A percentile compares a stretch with the other conserved stretches of the same genome.
phyloP scores from a whole-genome alignment of 345 rosid species.

The Eutrema japonicum region DNA sequence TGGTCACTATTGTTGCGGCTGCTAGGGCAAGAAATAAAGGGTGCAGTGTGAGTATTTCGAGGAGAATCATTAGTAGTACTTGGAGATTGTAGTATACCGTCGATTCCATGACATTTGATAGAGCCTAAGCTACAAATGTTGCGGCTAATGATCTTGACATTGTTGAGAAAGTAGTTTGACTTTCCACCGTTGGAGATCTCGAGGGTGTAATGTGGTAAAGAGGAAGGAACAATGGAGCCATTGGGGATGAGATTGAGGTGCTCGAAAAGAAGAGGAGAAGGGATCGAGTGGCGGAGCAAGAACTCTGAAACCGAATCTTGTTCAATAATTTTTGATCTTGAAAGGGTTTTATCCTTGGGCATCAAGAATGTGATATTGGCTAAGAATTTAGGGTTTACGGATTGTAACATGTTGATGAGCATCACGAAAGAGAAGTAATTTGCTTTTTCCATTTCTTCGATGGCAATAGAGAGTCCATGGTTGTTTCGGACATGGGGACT shows the following conservation, averaged over 20 bases:
- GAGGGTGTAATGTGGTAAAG: conserved; percentile 54
- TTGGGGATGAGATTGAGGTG: conserved; percentile 63
- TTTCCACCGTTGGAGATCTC: conserved; percentile 58
- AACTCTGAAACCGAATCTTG: conserved; percentile 50
- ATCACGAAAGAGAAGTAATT: conserved; percentile 68
- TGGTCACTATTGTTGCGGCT: conserved; percentile 27
- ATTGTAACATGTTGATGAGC: conserved; percentile 69
- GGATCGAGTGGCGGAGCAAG: conserved; percentile 74
- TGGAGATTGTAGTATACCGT: conserved; percentile 49
- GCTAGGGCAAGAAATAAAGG: conserved; percentile 47
- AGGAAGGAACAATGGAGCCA: conserved; percentile 62
- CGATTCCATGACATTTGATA: conserved; percentile 80
- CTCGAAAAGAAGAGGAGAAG: conserved; percentile 70
- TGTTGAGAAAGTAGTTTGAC: conserved; percentile 56
- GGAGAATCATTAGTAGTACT: conserved; percentile 21
- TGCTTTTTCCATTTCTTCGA: conserved; percentile 74
- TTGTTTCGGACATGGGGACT: conserved; percentile 21
- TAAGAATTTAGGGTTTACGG: conserved; percentile 24
- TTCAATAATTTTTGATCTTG: conserved; percentile 40
- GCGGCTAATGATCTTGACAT: conserved; percentile 62
- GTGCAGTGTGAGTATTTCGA: conserved; percentile 31
- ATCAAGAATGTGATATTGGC: conserved; percentile 73
- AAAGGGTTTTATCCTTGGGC: conserved; percentile 67
- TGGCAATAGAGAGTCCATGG: conserved; percentile 55
- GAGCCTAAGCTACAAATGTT: conserved; percentile 66